Base-by-base conservation (phyloP, 2,329 filamentous ascomycete genomes). In the Stromatinia cepivora region DNA sequence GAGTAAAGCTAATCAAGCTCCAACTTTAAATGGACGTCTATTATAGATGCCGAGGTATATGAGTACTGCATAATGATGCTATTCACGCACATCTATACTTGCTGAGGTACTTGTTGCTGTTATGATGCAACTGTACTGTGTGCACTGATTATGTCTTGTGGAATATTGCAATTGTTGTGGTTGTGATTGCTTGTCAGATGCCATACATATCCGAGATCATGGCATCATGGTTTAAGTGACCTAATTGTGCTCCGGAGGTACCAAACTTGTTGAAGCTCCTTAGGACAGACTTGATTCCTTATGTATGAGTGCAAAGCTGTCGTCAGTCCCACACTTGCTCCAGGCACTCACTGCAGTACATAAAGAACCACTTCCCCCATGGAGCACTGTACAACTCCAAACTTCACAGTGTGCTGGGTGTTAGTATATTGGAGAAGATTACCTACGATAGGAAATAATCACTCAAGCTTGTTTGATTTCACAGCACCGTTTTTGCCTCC, bases 21-120 rank as follows among this genome's bases (percentile, higher is more conserved):
- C 28, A 66, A 59, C 64, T 61, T 28, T 67, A 67, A 67, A 67
- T 50, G 28, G 64, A 67, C 64, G 53, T 66, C 52, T 45, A 20
- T 22, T 22, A 59, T 36, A 46, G 39, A 17, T 48, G 39, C 64
- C 64, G 64, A 61, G 53, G 53, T 64, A 50, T 17, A 10, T 9
- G 28, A 34, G 22, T 25, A 9, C 36, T 48, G 20, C 59, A 63
- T 6, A 39, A 52, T 39, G 48, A 36, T 63, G 15, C 39, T 45
- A 61, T 31, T 22, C 25, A 17, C 15, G 9, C 46, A 63, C 28
- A 25, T 28, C 2, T 52, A 2, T n/a, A 31, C 7, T n/a, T 50
- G 28, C 11, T 8, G 20, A 34, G 45, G 31, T 62, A 13, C 22
- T 10, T 11, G 28, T 17, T 2, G 31, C 22, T 63, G 4, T n/a